A percentile compares a stretch with the other conserved stretches of the same genome.
Conservation (phyloP, 2,329 filamentous ascomycete genomes). For the Aaosphaeria pasadenensis region DNA sequence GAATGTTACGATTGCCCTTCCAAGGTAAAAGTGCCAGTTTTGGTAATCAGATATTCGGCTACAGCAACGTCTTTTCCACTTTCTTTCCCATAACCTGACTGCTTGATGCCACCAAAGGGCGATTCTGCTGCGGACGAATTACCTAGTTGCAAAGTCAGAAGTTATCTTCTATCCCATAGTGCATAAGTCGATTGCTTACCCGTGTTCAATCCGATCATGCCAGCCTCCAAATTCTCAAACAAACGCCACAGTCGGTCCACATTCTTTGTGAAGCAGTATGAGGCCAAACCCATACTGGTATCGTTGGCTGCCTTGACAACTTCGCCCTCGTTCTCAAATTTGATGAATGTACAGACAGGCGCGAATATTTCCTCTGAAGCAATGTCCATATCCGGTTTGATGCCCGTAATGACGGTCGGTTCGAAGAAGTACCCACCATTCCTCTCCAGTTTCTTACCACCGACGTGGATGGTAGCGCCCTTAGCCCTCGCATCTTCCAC, state of each 20-base stretch:
- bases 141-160: conserved; percentile 32
- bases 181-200: conserved; percentile 34
- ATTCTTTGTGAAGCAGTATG: conserved; percentile 68
- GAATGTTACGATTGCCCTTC: conserved; percentile 31
- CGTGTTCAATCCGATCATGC: conserved; percentile 67
- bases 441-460: conserved; percentile 51
- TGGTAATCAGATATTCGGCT: conserved; percentile 60
- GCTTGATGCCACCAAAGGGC: conserved; percentile 67
- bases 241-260: conserved; percentile 64
- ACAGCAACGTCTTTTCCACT: conserved; percentile 65
- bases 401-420: conserved; percentile 62
- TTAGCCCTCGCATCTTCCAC: conserved; percentile 62
- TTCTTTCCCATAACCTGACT: conserved; percentile 67
- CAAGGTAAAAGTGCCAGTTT: conserved; percentile 63
- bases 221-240: conserved; percentile 65
- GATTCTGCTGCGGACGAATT: conserved; percentile 65
- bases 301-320: conserved; percentile 59
- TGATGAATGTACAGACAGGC: conserved; percentile 61
- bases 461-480: conserved; percentile 63
- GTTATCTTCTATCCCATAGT: conserved; percentile 1
- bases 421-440: conserved; percentile 65
- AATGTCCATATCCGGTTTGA: conserved; percentile 57
- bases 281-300: conserved; percentile 63
- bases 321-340: conserved; percentile 65
- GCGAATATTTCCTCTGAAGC: conserved; percentile 63